Evolutionary conservation across 176 grass and related monocot species (phyloP).

Genomic region (Alloteropsis semialata): DNA sequence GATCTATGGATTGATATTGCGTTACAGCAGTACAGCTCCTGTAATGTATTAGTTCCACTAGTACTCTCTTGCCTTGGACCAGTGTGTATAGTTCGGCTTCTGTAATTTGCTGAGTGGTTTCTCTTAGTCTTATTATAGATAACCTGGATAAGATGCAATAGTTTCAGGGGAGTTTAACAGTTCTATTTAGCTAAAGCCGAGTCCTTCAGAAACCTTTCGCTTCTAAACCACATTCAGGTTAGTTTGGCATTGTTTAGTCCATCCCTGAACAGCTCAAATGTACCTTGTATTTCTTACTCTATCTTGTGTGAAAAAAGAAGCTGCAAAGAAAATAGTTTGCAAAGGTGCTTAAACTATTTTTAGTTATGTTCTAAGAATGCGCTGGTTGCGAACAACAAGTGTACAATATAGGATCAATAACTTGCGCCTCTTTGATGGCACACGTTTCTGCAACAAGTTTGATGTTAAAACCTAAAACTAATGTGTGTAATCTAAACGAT

Average conservation of each 20-base stretch:
- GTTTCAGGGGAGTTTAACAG: neutral
- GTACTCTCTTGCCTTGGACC: neutral
- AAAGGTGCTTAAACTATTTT: neutral
- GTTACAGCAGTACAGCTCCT: neutral
- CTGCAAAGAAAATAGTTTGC: neutral
- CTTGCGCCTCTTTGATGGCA: neutral
- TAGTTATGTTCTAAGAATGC: neutral
- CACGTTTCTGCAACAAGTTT: neutral
- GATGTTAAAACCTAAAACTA: neutral
- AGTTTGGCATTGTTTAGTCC: neutral
- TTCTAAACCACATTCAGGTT: neutral
- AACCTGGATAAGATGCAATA: neutral
- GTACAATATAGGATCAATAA: neutral
- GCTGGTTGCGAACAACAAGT: neutral
- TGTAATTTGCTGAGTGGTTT: neutral
- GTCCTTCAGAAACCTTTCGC: too few relatives aligned
- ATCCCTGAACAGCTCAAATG: neutral
- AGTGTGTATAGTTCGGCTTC: neutral
- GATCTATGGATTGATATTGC: neutral
- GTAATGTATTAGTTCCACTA: neutral
- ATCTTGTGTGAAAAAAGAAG: neutral
- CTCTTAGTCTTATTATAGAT: neutral
- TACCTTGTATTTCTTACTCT: neutral
- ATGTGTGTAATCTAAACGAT: neutral
- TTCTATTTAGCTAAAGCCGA: too few relatives aligned